A percentile compares a stretch with the other conserved stretches of the same genome.
Conservation (phyloP, 306 rosid species). For the Malus sieversii region DNA sequence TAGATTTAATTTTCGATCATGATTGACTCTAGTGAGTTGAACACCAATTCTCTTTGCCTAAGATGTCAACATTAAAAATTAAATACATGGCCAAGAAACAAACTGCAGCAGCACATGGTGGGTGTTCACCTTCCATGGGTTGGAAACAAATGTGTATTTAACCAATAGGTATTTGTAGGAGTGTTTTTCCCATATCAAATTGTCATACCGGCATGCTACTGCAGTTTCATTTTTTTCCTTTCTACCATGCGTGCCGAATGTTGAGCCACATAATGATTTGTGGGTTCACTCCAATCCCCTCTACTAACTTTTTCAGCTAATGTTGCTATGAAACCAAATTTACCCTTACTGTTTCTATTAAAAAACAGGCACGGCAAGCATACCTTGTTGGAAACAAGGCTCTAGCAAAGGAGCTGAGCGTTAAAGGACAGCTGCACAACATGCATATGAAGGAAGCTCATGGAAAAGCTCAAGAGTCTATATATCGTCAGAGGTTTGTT, state of each 20-base stretch:
- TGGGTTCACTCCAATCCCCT: not conserved
- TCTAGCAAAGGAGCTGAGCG: slow-evolving; percentile 85
- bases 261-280: not conserved
- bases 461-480: slow-evolving; percentile 92
- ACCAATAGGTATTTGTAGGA: not conserved
- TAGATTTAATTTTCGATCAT: not conserved
- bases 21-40: not conserved
- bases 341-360: slow-evolving; percentile 19
- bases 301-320: slow-evolving; percentile 8
- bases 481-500: slow-evolving; percentile 89
- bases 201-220: not conserved
- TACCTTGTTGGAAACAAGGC: slow-evolving; percentile 88
- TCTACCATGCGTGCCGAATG: not conserved
- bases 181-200: not conserved
- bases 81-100: slow-evolving; percentile 4
- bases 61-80: slow-evolving; percentile 10
- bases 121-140: slow-evolving; percentile 16
- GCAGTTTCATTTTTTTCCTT: not conserved
- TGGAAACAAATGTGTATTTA: not conserved
- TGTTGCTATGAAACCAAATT: slow-evolving; percentile 4
- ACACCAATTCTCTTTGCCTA: not conserved
- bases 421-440: slow-evolving; percentile 83
- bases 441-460: slow-evolving; percentile 95
- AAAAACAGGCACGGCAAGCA: slow-evolving; percentile 89
- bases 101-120: slow-evolving; percentile 6